Percentiles rank a stretch among this genome's conserved stretches.
Evolutionary conservation across 305 asterid species (phyloP).

Genomic region (Solanum chacoense): DNA sequence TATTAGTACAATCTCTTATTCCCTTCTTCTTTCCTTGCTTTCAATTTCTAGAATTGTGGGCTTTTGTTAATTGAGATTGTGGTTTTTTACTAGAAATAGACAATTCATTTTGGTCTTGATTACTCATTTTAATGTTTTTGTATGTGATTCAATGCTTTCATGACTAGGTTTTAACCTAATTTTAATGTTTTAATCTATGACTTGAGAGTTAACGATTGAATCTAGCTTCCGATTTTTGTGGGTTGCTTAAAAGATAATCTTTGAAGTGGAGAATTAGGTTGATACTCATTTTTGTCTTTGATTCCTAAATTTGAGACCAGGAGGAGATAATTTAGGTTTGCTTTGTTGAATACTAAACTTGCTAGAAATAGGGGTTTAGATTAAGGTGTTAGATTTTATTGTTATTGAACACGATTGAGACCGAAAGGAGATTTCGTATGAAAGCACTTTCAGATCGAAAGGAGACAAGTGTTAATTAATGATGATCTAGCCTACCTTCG

Average conservation of each 20-base stretch:
- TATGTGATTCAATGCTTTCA: too few species aligned
- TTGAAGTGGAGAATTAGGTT: background rate
- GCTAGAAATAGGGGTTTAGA: background rate
- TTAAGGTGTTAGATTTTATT: too few species aligned
- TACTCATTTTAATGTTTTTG: background rate
- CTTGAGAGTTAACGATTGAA: too few species aligned
- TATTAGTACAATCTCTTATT: background rate
- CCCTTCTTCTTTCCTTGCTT: background rate
- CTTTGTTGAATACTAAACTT: background rate
- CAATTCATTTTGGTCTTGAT: background rate
- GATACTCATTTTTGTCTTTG: background rate
- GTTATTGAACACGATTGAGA: background rate
- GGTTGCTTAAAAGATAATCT: background rate
- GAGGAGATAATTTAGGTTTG: background rate
- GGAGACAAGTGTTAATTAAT: background rate
- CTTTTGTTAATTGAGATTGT: background rate
- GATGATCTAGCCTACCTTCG: background rate
- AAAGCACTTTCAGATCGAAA: background rate
- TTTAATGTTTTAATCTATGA: too few species aligned
- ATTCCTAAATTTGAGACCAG: too few species aligned
- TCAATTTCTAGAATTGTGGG: background rate
- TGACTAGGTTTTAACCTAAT: background rate
- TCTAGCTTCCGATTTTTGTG: background rate
- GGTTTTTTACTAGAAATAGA: background rate
- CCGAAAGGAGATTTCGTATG: background rate